Evolutionary conservation across 345 rosid genomes (phyloP).

Genomic region (Populus pruinosa): DNA sequence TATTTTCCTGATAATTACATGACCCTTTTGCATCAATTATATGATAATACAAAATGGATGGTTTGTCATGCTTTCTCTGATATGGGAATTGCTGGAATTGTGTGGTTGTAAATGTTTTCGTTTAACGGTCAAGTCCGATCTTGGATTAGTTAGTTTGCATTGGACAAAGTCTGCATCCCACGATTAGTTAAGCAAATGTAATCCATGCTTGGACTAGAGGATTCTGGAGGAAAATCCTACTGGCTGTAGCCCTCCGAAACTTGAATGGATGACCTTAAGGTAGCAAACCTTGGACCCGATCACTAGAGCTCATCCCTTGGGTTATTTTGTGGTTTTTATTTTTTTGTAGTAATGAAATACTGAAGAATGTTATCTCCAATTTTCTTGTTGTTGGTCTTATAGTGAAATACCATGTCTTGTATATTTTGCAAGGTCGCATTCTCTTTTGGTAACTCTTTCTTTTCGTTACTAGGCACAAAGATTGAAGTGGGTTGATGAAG

Average conservation of each 20-base stretch:
- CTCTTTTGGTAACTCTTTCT: neutral
- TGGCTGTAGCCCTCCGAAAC: too few relatives aligned
- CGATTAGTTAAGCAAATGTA: neutral
- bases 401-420: neutral
- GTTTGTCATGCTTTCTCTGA: neutral
- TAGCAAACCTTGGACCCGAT: too few relatives aligned
- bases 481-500: slow-evolving; percentile 85
- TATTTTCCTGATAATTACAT: neutral
- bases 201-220: neutral
- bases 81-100: neutral
- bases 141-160: neutral
- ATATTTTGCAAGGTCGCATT: neutral
- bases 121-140: neutral
- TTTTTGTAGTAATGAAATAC: too few relatives aligned
- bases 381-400: neutral
- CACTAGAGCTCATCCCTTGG: too few relatives aligned
- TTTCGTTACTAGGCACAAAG: slow-evolving; percentile 51
- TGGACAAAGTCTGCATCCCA: neutral
- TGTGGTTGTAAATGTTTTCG: neutral
- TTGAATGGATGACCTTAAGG: too few relatives aligned
- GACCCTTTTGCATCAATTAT: neutral
- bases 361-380: too few relatives aligned
- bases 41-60: neutral
- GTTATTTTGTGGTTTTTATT: too few relatives aligned
- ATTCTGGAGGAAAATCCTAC: too few relatives aligned